These are phyloP conservation scores for Toxoplasma gondii DNA, from an alignment of 169 alveolate species.

Conservation along the genomic window DNA sequence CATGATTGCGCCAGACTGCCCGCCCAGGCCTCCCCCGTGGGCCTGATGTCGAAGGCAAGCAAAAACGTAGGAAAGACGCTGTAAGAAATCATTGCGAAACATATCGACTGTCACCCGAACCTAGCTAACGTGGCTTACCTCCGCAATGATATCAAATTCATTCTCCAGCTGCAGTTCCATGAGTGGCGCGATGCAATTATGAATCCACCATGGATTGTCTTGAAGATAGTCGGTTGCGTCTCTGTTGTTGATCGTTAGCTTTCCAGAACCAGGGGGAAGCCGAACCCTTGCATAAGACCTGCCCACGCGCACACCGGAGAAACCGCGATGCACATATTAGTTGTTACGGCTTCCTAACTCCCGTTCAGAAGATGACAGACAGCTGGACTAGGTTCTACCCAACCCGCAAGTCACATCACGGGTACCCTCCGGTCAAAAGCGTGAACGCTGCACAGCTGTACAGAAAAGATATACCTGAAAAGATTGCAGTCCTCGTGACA, in stretches of 20 bases:
- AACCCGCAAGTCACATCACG: too few species aligned
- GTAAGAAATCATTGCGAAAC: background rate
- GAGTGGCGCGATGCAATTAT: slow-evolving; percentile 49
- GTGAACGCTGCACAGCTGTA: too few species aligned
- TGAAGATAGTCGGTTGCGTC: slow-evolving; percentile 47
- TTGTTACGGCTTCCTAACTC: too few species aligned
- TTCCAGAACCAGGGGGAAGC: background rate
- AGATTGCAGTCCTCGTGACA: too few species aligned
- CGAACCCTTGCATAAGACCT: slow-evolving; percentile 52
- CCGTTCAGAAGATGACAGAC: too few species aligned
- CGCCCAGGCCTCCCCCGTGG: slow-evolving; percentile 45
- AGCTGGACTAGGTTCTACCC: too few species aligned
- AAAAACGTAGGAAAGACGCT: background rate
- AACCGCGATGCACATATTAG: too few species aligned
- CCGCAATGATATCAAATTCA: slow-evolving; percentile 1
- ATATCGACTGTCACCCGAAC: background rate
- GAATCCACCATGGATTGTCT: slow-evolving; percentile 39
- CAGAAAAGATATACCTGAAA: too few species aligned
- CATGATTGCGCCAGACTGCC: slow-evolving; percentile 59
- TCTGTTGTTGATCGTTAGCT: slow-evolving; percentile 1
- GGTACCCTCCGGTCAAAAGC: too few species aligned
- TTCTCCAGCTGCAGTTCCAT: slow-evolving; percentile 5
- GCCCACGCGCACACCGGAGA: background rate
- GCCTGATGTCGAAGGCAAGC: background rate
- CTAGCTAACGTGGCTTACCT: background rate